A percentile compares a stretch with the other conserved stretches of the same genome.
phyloP scores from a whole-genome alignment of 768 basidiomycete species.

The Pulveroboletus frians region DNA sequence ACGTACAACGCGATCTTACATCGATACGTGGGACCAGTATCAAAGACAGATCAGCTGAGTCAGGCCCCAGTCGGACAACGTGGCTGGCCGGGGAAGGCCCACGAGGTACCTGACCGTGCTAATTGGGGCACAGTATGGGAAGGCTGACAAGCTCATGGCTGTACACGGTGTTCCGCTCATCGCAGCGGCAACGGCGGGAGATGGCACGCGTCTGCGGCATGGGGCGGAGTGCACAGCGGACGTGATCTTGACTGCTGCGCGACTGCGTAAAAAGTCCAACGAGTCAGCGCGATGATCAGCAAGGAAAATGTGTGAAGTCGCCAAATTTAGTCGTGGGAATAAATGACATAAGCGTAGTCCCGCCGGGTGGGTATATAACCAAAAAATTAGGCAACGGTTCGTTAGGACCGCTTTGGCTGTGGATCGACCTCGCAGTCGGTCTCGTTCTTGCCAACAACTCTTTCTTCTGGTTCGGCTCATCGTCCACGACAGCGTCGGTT shows the following conservation, averaged over 20 bases:
- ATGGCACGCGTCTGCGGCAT: slow-evolving; percentile 9
- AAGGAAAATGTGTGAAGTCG: slow-evolving; percentile 1
- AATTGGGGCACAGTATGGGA: slow-evolving; percentile 13
- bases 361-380: slow-evolving; percentile 19
- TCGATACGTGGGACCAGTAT: slow-evolving; percentile 11
- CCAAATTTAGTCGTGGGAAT: slow-evolving; percentile 19
- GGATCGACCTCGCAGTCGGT: slow-evolving; percentile 47
- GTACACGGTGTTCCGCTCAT: slow-evolving; percentile 3
- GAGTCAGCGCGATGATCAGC: not conserved
- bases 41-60: slow-evolving; percentile 1
- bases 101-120: slow-evolving; percentile 17
- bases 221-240: not conserved
- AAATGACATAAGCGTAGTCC: slow-evolving; percentile 20
- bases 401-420: slow-evolving; percentile 33
- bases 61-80: slow-evolving; percentile 9
- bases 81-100: slow-evolving; percentile 18
- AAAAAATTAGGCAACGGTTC: slow-evolving; percentile 18
- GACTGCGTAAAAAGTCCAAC: slow-evolving; percentile 9
- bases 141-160: slow-evolving; percentile 1
- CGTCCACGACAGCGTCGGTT: slow-evolving; percentile 41
- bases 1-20: not conserved
- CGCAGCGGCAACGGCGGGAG: slow-evolving; percentile 8
- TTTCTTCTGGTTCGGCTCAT: slow-evolving; percentile 29
- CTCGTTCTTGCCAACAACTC: slow-evolving; percentile 34
- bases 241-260: not conserved